Base-by-base conservation (phyloP, 148 eudicot species). In the Arbutus unedo region DNA sequence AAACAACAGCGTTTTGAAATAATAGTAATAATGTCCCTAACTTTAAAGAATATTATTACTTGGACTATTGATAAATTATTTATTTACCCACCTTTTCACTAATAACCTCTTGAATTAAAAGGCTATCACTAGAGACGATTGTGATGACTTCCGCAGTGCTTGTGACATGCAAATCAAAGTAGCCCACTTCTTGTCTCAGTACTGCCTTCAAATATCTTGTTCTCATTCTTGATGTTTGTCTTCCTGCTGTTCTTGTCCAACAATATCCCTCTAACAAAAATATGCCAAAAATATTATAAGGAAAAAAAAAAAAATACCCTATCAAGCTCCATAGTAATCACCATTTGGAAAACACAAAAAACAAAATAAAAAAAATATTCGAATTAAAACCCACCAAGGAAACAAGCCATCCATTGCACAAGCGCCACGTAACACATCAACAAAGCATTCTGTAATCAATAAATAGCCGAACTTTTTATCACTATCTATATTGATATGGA, bases 161-260 rank as follows among this genome's bases (percentile, higher is more conserved):
- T 4, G 94, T 83, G n/a, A 90, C 92, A 54, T 91, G 89, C 84
- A 93, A 70, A 87, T 93, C 97, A 74, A 93, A 93, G 85, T 93
- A 93, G 9, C 90, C 90, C 16, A 92, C 92, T 76, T 93, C 97
- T 85, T 93, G 97, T 79, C 97, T 88, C 76, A 93, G 49, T 21
- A 93, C 91, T 83, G 97, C 94, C 81, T 93, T 91, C 41, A 93
- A 70, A 67, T 93, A 93, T 73, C 85, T 90, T 66, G 87, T 74
- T 82, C 97, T 89, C 91, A 93, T 87, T 80, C 87, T 85, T 18
- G 94, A 90, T 43, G 97, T 89, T 85, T 93, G 97, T 60, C 93
- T 92, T 86, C 92, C 97, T 21, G 91, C 93, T 38, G 97, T 91
- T 81, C 93, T 91, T 85, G 94, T 87, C 93, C 93, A 93, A 82